Evolutionary conservation across 495 filamentous ascomycete genomes (phyloP).

Genomic region (Mytilinidion resinicola): DNA sequence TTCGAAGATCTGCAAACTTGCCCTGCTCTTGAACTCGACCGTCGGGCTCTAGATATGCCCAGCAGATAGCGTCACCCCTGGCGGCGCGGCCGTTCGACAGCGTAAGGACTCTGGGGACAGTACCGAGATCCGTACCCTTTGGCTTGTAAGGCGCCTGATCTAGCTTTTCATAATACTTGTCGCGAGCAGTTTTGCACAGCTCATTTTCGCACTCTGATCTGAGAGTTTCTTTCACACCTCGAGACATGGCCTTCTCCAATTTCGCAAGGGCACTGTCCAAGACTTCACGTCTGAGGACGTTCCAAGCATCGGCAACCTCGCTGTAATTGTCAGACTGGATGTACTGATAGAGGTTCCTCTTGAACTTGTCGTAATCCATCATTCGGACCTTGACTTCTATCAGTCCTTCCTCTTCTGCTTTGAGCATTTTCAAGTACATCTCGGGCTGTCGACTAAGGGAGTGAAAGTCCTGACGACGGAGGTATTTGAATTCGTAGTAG

Average conservation of each 20-base stretch:
- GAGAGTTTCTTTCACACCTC: constrained; percentile 87
- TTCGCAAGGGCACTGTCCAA: constrained; percentile 74
- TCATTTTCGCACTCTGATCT: constrained; percentile 87
- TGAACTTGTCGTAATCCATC: constrained; percentile 67
- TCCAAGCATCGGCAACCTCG: constrained; percentile 93
- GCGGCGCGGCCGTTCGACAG: constrained; percentile 77
- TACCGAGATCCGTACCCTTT: constrained; percentile 85
- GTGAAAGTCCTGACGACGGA: constrained; percentile 73
- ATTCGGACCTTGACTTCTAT: constrained; percentile 75
- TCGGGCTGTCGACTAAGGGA: constrained; percentile 79
- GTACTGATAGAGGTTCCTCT: constrained; percentile 64
- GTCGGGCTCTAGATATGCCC: constrained; percentile 90
- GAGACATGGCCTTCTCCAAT: constrained; percentile 75
- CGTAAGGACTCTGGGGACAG: constrained; percentile 76
- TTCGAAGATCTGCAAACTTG: constrained; percentile 69
- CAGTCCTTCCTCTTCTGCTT: constrained; percentile 86
- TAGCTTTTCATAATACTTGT: constrained; percentile 76
- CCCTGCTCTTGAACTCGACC: constrained; percentile 82
- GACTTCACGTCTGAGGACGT: constrained; percentile 72
- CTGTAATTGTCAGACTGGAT: constrained; percentile 92
- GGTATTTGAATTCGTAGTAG: constrained; percentile 97
- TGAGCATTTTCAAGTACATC: constrained; percentile 89
- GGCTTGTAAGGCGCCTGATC: constrained; percentile 96
- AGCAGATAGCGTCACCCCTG: constrained; percentile 73
- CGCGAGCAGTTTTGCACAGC: constrained; percentile 71